phyloP scores from a whole-genome alignment of 2,329 filamentous ascomycete species.

The Leptoxyphium fumago region DNA sequence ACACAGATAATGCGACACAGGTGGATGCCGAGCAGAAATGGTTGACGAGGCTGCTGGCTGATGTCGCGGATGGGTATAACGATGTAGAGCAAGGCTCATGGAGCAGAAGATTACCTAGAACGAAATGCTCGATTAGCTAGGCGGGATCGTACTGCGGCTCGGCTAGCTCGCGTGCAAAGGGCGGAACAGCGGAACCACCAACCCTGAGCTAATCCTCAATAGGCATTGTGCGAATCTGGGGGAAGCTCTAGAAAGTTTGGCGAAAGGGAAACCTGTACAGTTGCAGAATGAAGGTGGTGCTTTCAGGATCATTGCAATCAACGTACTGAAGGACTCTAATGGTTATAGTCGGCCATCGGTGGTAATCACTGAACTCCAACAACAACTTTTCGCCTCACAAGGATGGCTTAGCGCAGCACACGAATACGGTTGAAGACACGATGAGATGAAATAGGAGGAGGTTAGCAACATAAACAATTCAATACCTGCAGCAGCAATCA shows the following conservation, averaged over 20 bases:
- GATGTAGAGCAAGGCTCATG: too few species aligned
- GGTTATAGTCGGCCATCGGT: too few species aligned
- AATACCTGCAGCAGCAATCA: conserved; percentile 4
- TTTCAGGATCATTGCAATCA: too few species aligned
- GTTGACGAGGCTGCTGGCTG: conserved; percentile 8
- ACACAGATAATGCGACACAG: not conserved
- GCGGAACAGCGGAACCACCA: not conserved
- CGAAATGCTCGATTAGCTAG: too few species aligned
- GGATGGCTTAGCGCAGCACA: conserved; percentile 11
- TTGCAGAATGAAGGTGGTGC: too few species aligned
- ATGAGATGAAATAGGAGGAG: not conserved
- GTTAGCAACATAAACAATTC: not conserved
- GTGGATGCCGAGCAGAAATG: conserved; percentile 5
- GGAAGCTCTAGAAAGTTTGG: conserved; percentile 1
- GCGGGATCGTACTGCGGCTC: too few species aligned
- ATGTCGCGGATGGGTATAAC: conserved; percentile 1
- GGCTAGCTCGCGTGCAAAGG: too few species aligned
- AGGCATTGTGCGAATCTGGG: not conserved
- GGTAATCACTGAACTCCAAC: too few species aligned
- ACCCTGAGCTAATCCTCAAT: conserved; percentile 7
- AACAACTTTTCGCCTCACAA: not conserved
- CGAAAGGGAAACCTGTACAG: too few species aligned
- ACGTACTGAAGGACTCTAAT: too few species aligned
- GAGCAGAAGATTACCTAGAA: too few species aligned
- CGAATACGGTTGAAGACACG: not conserved